Base-by-base conservation (phyloP, 2,329 filamentous ascomycete species). In the Macroventuria anomochaeta region DNA sequence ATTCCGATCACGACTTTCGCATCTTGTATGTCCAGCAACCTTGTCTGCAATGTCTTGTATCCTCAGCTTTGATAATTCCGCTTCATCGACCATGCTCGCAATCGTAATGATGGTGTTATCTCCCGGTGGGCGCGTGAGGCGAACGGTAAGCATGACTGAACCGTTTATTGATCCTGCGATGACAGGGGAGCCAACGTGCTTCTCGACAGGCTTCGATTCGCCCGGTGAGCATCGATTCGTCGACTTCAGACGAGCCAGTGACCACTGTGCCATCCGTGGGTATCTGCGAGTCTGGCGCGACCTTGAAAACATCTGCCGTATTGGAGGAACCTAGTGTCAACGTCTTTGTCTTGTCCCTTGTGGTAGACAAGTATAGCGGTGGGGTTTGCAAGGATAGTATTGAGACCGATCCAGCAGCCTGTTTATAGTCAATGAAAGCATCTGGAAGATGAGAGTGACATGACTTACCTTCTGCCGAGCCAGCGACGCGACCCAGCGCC, bases 221-320 rank as follows among this genome's bases (percentile, higher is more conserved):
- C 90, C n/a, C 90, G 0, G 90, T 93, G 5, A 93, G 69, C 84
- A 91, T 89, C 0, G 88, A 90, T 68, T 93, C 90, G 64, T 93
- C 82, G 0, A 91, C 79, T 51, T 90, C 88, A 0, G 84, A 86
- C 0, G 72, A 73, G 0, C 90, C 90, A 1, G 73, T 71, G 0
- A 88, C 58, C 0, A 93, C 81, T 0, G 79, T 83, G 0, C 89
- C 90, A 62, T 93, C 90, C 0, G 90, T 93, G 0, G 84, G 81
- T 3, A 92, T 77, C 0, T 70, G 68, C 0, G 77, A 75, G 44
- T 91, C 83, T 0, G 89, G 86, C 0, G 75, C 59, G 2, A 90
- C 81, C 31, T 80, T 83, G 74, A 93, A 88, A 0, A 77, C 59
- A 64, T 93, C 90, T n/a, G 0, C 86, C 87, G 54, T 87, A 88